Conservation (phyloP, 371 early-diverging fungal species). For the Basidiobolus heterosporus region DNA sequence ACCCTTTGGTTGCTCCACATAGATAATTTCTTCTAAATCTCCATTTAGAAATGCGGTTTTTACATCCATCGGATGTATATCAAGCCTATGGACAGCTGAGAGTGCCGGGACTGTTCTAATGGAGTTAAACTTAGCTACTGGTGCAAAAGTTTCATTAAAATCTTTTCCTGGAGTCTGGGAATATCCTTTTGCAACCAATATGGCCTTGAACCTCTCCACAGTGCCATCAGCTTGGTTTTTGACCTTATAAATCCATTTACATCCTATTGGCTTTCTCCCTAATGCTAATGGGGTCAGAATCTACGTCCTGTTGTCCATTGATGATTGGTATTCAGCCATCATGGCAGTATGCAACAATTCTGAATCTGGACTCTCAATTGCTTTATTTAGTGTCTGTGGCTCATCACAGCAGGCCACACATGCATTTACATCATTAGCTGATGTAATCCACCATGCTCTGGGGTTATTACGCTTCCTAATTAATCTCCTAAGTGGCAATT, state of each 20-base stretch:
- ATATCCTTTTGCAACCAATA: conserved; percentile 9
- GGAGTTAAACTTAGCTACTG: conserved; percentile 6
- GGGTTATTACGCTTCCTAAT: too few relatives aligned
- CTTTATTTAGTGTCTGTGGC: too few relatives aligned
- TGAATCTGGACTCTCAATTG: too few relatives aligned
- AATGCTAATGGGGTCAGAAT: too few relatives aligned
- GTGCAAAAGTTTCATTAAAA: conserved; percentile 8
- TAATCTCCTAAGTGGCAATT: too few relatives aligned
- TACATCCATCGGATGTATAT: conserved; percentile 1
- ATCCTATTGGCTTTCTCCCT: conserved; percentile 6
- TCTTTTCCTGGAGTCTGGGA: background rate
- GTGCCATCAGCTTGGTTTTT: conserved; percentile 12
- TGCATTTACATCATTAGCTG: too few relatives aligned
- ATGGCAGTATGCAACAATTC: too few relatives aligned
- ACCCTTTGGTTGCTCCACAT: conserved; percentile 5
- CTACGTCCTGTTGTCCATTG: too few relatives aligned
- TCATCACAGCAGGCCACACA: too few relatives aligned
- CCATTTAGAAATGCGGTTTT: conserved; percentile 6
- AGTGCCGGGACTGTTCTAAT: background rate
- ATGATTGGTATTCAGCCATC: too few relatives aligned
- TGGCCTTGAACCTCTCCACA: conserved; percentile 11
- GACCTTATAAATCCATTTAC: conserved; percentile 14
- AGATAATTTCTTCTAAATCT: conserved; percentile 4
- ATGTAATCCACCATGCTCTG: too few relatives aligned
- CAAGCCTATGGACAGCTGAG: background rate